Conservation (phyloP, 176 grass and related monocot species). For the Oryza glaberrima region DNA sequence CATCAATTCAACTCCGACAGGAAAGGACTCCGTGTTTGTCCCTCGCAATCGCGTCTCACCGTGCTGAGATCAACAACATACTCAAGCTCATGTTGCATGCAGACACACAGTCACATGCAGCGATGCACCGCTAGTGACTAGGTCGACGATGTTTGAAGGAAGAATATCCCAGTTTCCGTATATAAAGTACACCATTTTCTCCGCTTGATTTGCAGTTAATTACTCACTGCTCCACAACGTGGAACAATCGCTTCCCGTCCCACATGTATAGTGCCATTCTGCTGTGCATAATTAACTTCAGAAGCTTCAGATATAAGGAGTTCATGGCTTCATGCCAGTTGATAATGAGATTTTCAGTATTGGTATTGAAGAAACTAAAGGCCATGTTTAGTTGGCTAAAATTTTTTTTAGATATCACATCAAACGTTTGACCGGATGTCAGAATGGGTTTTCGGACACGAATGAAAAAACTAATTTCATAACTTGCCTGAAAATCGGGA, state of each 20-base stretch:
- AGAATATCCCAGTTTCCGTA: not conserved
- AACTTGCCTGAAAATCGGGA: too few species aligned
- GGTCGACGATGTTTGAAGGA: not conserved
- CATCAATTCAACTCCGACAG: slow-evolving; percentile 34
- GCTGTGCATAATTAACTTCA: not conserved
- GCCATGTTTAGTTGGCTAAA: too few species aligned
- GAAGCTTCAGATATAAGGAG: not conserved
- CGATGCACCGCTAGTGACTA: slow-evolving; percentile 23
- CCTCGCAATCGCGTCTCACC: not conserved
- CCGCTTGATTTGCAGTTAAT: not conserved
- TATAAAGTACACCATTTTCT: not conserved
- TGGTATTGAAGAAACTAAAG: not conserved
- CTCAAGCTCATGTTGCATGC: not conserved
- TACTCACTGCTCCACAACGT: not conserved
- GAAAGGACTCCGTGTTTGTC: slow-evolving; percentile 40
- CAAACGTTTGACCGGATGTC: too few species aligned
- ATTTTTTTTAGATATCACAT: too few species aligned
- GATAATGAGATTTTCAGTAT: not conserved
- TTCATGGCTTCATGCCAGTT: not conserved
- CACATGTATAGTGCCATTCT: not conserved
- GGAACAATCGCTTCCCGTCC: too few species aligned
- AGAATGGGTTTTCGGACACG: too few species aligned
- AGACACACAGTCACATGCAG: slow-evolving; percentile 14
- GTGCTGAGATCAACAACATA: slow-evolving; percentile 19
- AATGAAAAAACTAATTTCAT: too few species aligned